Base-by-base conservation (phyloP, 2,329 filamentous ascomycete genomes). In the Cucurbitaria berberidis region DNA sequence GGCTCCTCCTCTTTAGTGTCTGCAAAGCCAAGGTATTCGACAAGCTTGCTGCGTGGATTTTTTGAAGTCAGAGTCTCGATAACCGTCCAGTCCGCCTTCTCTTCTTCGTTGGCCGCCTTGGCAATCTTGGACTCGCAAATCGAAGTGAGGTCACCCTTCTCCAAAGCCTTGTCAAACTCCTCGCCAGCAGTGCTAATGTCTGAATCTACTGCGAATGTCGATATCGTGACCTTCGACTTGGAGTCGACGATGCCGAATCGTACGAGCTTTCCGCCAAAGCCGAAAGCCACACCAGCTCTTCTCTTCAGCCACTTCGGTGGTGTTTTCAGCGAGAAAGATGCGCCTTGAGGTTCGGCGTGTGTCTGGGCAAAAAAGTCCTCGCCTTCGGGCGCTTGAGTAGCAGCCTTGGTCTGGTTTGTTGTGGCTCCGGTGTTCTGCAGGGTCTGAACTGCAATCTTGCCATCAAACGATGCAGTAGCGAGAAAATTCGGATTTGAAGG, bases 301-400 rank as follows among this genome's bases (percentile, higher is more conserved):
- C 89, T 84, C 76, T 96, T 88, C 36, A 95, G 83, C 95, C 95
- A 99, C 64, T 88, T 93, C 0, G 95, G 96, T 1, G 95, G 88
- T 70, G 91, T 92, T 43, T 83, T 81, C 39, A 99, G 81, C 2
- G 91, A 91, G 80, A 98, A 99, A 2, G 90, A 92, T 22, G 90
- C 90, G 19, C 88, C 90, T 74, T 97, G 93, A 3, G 93, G 91
- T 68, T 97, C 91, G 6, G 88, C 90, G 74, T 96, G 93, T 10
- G 93, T 93, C 59, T 91, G 93, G 13, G 90, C 89, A 70, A 99
- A 99, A 81, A 99, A 99, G 69, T 98, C 95, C 69, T 96, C 95
- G 42, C 90, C 93, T 68, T 97, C 91, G 27, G 95, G 78, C 46
- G 86, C 86, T 66, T 86, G 82, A 10, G 87, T 83, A 5, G 79